Conservation (phyloP, 2,329 filamentous ascomycete species). For the Colletotrichum plurivorum region DNA sequence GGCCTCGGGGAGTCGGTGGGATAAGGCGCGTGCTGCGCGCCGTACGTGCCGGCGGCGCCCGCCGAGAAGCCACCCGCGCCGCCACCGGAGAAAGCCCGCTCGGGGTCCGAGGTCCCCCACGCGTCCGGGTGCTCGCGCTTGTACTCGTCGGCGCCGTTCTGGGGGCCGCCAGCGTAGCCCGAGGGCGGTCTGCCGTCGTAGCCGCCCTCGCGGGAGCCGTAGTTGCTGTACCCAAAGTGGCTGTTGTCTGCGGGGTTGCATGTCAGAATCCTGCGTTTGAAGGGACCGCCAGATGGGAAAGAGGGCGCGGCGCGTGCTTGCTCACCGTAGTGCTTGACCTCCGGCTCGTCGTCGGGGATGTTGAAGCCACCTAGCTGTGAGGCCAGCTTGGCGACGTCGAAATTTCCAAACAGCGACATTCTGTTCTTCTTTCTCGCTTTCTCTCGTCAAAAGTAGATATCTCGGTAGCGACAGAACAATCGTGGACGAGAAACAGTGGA, state of each 20-base stretch:
- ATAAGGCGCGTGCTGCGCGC: slow-evolving; percentile 31
- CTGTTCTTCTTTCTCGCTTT: not conserved
- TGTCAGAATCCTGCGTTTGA: not conserved
- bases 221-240: slow-evolving; percentile 39
- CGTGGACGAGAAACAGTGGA: not conserved
- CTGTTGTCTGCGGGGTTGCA: slow-evolving; percentile 9
- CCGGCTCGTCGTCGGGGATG: slow-evolving; percentile 50
- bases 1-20: slow-evolving; percentile 17
- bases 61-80: not conserved
- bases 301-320: not conserved
- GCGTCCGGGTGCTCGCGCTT: slow-evolving; percentile 27
- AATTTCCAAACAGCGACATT: slow-evolving; percentile 41
- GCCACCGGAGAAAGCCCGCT: slow-evolving; percentile 3
- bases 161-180: slow-evolving; percentile 39
- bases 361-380: slow-evolving; percentile 57
- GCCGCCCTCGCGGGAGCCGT: slow-evolving; percentile 21
- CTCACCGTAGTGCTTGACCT: slow-evolving; percentile 45
- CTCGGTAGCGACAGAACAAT: slow-evolving; percentile 28
- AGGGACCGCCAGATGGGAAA: not conserved
- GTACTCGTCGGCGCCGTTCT: slow-evolving; percentile 40
- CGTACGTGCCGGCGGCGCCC: slow-evolving; percentile 36
- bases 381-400: slow-evolving; percentile 49
- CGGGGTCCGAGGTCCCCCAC: slow-evolving; percentile 36
- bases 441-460: too few species aligned
- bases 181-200: slow-evolving; percentile 38